These are phyloP conservation scores for Lentinus brumalis DNA, from an alignment of 768 basidiomycete genomes.

Conservation along the genomic window DNA sequence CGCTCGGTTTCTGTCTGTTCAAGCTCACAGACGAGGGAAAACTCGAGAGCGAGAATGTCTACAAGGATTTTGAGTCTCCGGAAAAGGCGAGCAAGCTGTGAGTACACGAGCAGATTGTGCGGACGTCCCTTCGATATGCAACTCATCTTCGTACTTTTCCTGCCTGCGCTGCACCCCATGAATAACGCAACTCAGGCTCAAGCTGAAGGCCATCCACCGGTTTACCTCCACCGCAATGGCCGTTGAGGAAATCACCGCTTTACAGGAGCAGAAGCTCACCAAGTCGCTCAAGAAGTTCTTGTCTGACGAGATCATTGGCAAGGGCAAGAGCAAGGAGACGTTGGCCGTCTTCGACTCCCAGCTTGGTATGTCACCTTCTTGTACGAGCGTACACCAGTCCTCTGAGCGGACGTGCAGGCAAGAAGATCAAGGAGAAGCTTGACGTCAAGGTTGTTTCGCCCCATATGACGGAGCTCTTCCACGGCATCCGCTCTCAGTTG, in stretches of 20 bases:
- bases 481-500: constrained; percentile 92
- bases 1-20: constrained; percentile 97
- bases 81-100: constrained; percentile 92
- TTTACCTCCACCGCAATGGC: constrained; percentile 96
- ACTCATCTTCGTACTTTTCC: background rate
- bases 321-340: constrained; percentile 87
- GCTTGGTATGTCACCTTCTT: constrained; percentile 62
- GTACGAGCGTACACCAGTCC: background rate
- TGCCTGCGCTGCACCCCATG: background rate
- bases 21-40: constrained; percentile 90
- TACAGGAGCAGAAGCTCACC: constrained; percentile 91
- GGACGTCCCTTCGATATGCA: background rate
- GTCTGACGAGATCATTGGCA: constrained; percentile 80
- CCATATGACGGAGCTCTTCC: constrained; percentile 76
- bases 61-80: constrained; percentile 91
- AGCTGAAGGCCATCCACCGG: constrained; percentile 92
- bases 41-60: constrained; percentile 81
- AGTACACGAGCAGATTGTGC: constrained; percentile 34
- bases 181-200: constrained; percentile 58
- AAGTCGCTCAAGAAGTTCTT: constrained; percentile 94
- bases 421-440: constrained; percentile 91
- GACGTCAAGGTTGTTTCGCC: constrained; percentile 77
- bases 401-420: constrained; percentile 45
- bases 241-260: constrained; percentile 93
- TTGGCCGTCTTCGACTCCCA: constrained; percentile 87